Percentiles rank a stretch among this genome's conserved stretches.
Conservation (phyloP, 257 asterid species). For the Solanum appendiculatum region DNA sequence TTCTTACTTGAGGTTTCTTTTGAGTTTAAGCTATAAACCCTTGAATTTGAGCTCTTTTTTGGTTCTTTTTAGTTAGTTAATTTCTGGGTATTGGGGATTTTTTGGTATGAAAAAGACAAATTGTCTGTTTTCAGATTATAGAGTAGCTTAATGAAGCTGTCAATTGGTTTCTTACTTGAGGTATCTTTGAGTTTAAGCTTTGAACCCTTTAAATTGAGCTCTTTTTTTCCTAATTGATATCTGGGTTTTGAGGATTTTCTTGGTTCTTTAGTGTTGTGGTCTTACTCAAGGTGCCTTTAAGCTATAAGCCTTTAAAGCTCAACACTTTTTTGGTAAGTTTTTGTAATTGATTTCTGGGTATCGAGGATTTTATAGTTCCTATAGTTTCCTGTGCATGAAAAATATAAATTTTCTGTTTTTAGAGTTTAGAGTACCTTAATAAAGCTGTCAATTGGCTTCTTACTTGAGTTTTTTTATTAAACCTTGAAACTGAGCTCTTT, state of each 20-base stretch:
- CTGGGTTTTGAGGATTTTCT: not conserved
- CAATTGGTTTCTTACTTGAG: not conserved
- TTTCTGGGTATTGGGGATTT: not conserved
- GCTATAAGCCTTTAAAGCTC: not conserved
- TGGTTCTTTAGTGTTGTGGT: not conserved
- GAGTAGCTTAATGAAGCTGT: not conserved
- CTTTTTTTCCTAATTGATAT: not conserved
- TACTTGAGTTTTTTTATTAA: too few species aligned
- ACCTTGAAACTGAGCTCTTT: too few species aligned
- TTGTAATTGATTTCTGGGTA: not conserved
- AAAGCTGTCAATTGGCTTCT: not conserved
- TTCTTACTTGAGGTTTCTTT: not conserved
- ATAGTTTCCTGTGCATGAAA: not conserved
- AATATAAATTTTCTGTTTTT: not conserved
- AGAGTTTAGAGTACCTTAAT: not conserved
- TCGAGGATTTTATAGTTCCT: not conserved
- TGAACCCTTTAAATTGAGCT: not conserved
- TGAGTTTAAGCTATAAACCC: not conserved
- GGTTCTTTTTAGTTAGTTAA: not conserved
- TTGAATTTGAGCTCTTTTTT: not conserved
- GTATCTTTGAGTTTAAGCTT: not conserved
- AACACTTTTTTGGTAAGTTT: not conserved
- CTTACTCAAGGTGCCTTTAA: not conserved
- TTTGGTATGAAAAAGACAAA: not conserved
- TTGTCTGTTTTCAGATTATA: not conserved